A percentile compares a stretch with the other conserved stretches of the same genome.
phyloP scores from a whole-genome alignment of 257 asterid genomes.

The Fraxinus americana region DNA sequence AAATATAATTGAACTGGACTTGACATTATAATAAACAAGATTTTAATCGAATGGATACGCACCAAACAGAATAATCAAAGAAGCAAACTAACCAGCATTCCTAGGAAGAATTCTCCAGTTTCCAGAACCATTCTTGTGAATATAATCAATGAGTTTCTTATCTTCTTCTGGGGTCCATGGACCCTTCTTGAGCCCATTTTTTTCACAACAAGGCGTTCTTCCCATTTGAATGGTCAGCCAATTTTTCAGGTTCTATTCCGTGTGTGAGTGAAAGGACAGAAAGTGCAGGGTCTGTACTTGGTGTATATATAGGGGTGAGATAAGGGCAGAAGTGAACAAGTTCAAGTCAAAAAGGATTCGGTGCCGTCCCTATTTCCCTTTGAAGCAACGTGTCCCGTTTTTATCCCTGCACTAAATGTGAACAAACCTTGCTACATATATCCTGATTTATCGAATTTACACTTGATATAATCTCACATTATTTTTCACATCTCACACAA shows the following conservation, averaged over 20 bases:
- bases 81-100: slow-evolving; percentile 47
- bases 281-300: background rate
- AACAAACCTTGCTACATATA: background rate
- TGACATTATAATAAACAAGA: background rate
- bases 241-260: too few species aligned
- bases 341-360: slow-evolving; percentile 34
- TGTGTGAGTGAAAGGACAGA: background rate
- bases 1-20: background rate
- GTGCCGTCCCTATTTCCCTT: slow-evolving; percentile 47
- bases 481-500: too few species aligned
- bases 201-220: slow-evolving; percentile 68
- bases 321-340: background rate
- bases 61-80: too few species aligned
- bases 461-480: too few species aligned
- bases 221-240: slow-evolving; percentile 38
- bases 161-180: slow-evolving; percentile 77
- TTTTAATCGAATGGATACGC: background rate
- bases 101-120: slow-evolving; percentile 70
- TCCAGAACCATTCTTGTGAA: slow-evolving; percentile 55
- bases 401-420: slow-evolving; percentile 29
- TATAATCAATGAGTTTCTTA: slow-evolving; percentile 55
- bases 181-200: slow-evolving; percentile 61
- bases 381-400: slow-evolving; percentile 46
- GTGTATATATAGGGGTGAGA: slow-evolving; percentile 8
- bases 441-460: too few species aligned